A percentile compares a stretch with the other conserved stretches of the same genome.
Evolutionary conservation across 306 rosid genomes (phyloP).

Genomic region (Styphnolobium japonicum): DNA sequence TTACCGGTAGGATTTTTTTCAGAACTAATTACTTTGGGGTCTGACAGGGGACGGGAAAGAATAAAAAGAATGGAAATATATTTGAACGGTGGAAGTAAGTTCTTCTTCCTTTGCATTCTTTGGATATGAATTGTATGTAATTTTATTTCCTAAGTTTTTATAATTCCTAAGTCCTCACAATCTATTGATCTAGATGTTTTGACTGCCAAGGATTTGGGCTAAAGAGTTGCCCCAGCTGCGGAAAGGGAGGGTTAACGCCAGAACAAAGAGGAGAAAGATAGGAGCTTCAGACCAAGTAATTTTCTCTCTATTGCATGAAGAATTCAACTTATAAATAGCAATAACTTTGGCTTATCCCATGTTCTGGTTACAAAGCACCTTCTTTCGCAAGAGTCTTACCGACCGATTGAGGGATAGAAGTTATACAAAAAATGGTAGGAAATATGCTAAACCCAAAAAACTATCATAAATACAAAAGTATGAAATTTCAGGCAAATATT

Average conservation of each 20-base stretch:
- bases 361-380: background rate
- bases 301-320: background rate
- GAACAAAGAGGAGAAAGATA: conserved; percentile 95
- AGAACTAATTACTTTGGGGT: background rate
- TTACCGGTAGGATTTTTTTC: background rate
- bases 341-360: background rate
- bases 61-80: conserved; percentile 83
- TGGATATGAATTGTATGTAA: background rate
- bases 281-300: background rate
- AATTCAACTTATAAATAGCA: background rate
- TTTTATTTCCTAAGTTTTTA: too few species aligned
- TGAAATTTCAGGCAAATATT: too few species aligned
- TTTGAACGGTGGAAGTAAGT: conserved; percentile 95
- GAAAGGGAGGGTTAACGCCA: conserved; percentile 84
- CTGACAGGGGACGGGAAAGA: conserved; percentile 79
- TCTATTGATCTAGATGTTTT: conserved; percentile 52
- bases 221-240: conserved; percentile 75
- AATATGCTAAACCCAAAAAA: too few species aligned
- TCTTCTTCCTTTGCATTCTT: background rate
- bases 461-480: too few species aligned
- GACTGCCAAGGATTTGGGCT: conserved; percentile 94
- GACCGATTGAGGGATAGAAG: too few species aligned
- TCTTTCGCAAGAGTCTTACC: too few species aligned
- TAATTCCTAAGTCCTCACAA: background rate
- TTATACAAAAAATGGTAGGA: too few species aligned